Evolutionary conservation across 306 rosid genomes (phyloP), one percentile per base, ranked within the genome.

Genomic region (Ammopiptanthus mongolicus): DNA sequence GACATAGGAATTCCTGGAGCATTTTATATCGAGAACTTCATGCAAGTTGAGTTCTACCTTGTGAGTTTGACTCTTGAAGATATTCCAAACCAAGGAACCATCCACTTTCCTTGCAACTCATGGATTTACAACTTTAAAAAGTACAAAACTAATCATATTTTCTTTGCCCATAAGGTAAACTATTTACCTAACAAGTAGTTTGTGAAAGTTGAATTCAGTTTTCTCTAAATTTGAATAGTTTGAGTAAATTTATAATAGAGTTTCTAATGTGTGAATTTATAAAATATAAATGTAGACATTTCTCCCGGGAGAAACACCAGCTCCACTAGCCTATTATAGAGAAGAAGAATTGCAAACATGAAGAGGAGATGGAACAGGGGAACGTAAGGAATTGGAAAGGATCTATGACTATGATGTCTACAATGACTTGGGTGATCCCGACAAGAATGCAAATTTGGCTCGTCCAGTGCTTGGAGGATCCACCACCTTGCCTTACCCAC

Each of bases 381-480:
- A 86, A 71, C 89, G 86, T 21, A 33, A 85, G 33, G 88, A 86
- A 65, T 83, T 86, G 89, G 91, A 89, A 18, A 84, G 88, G 50
- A 73, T 89, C n/a, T 89, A 44, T 44, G 50, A 44, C 13, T 44
- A 44, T 13, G 50, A 44, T 13, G 50, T 44, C 17, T 44, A 44
- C 50, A 44, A 44, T 13, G 50, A 44, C 13, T 44, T 44, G 13
- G 50, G 50, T 14, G 50, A 44, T 4, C 84, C 88, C 0, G 85
- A 81, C 37, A 69, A 44, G 13, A 14, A 14, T 2, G 15, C 50
- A 10, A 12, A 1, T 12, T 12, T 0, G 0, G 87, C 71, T 22
- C 89, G 91, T 22, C 89, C 82, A 0, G 42, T 65, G 71, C 89
- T 89, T 8, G 93, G 93, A 66, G 93, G 93, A 18, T 80, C 88